Conservation (phyloP, 2,329 filamentous ascomycete genomes). For the Trichoderma gracile region DNA sequence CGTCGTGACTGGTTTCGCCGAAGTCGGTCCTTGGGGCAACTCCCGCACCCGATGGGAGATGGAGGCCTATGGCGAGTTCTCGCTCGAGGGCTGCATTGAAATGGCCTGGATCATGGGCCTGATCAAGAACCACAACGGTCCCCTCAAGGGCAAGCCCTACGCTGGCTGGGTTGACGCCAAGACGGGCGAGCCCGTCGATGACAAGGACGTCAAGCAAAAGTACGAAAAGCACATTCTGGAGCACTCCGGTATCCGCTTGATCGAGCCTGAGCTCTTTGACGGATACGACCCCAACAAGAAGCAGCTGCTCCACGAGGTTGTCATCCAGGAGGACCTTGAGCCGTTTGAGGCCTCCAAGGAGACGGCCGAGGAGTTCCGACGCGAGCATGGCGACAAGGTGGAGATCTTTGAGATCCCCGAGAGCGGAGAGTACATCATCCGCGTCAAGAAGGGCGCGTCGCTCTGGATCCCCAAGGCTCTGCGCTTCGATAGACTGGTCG, state of each 20-base stretch:
- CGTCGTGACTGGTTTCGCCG: conserved; percentile 93
- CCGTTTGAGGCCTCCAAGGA: conserved; percentile 97
- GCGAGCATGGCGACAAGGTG: conserved; percentile 95
- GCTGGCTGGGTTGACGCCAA: conserved; percentile 96
- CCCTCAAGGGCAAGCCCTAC: conserved; percentile 93
- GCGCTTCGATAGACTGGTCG: conserved; percentile 94
- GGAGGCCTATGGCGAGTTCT: conserved; percentile 96
- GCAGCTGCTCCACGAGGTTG: conserved; percentile 95
- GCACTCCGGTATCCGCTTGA: conserved; percentile 94
- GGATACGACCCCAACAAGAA: conserved; percentile 99
- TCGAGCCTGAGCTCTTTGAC: conserved; percentile 94
- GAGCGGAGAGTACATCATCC: conserved; percentile 90
- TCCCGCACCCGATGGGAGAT: conserved; percentile 98
- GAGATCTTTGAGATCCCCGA: conserved; percentile 95
- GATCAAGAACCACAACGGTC: conserved; percentile 97
- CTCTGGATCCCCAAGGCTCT: conserved; percentile 96
- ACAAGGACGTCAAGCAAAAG: conserved; percentile 96
- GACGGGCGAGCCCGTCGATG: conserved; percentile 90
- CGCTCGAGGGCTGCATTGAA: conserved; percentile 94
- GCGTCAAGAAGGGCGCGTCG: conserved; percentile 91
- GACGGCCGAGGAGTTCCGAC: conserved; percentile 94
- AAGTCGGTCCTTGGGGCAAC: conserved; percentile 98
- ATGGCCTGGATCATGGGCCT: conserved; percentile 99
- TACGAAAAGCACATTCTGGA: conserved; percentile 97
- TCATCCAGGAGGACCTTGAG: conserved; percentile 95